phyloP scores from a whole-genome alignment of 2,329 filamentous ascomycete species.

The Epichloe elymi region DNA sequence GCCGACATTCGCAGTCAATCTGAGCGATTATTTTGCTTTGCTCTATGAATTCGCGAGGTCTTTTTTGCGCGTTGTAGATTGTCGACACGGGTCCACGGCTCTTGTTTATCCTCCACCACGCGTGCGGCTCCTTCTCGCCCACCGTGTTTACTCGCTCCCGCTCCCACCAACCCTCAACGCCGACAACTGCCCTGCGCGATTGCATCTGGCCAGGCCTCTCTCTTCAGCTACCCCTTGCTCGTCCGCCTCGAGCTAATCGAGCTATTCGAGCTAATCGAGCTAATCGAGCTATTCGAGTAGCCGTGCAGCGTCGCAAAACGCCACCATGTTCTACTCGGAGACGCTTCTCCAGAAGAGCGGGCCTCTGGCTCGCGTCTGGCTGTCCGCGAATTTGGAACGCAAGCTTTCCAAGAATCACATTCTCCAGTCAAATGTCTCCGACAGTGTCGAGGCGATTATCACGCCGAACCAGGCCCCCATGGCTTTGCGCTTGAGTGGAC shows the following conservation, averaged over 20 bases:
- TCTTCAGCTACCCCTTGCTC: conserved; percentile 5
- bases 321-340: conserved; percentile 92
- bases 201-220: not conserved
- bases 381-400: conserved; percentile 94
- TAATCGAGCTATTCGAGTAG: conserved; percentile 7
- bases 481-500: conserved; percentile 84
- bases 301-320: conserved; percentile 18
- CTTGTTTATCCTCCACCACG: conserved; percentile 19
- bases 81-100: conserved; percentile 14
- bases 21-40: conserved; percentile 13
- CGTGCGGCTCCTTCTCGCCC: conserved; percentile 17
- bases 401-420: conserved; percentile 97
- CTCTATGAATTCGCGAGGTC: conserved; percentile 18
- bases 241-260: conserved; percentile 9
- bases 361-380: conserved; percentile 93
- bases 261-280: conserved; percentile 6
- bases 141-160: conserved; percentile 18
- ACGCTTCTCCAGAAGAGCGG: conserved; percentile 92
- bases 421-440: conserved; percentile 83
- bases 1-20: conserved; percentile 10
- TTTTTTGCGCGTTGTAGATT: conserved; percentile 17
- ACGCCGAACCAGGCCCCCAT: conserved; percentile 86
- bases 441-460: conserved; percentile 91
- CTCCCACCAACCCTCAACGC: not conserved
- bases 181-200: conserved; percentile 7